These are phyloP conservation scores for Cryptococcus maquisensis DNA, from an alignment of 1,284 basidiomycete species.

Conservation along the genomic window DNA sequence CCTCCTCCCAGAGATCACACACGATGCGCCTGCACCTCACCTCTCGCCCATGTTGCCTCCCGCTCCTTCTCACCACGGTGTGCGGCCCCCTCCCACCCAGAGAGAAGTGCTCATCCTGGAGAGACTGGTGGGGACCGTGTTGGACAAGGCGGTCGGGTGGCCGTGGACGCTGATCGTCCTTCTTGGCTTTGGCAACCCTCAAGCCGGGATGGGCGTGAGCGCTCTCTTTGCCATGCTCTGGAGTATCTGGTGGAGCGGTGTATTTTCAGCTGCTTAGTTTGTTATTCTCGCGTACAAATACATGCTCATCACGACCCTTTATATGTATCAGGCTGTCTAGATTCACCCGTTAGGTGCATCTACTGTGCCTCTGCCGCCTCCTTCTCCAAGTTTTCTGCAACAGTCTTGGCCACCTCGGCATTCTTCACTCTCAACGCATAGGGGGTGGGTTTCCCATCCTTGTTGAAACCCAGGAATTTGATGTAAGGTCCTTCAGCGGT, in stretches of 20 bases:
- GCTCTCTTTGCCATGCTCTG: slow-evolving; percentile 43
- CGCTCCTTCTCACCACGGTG: slow-evolving; percentile 24
- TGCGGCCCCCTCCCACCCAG: slow-evolving; percentile 22
- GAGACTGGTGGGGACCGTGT: slow-evolving; percentile 24
- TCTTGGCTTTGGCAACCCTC: slow-evolving; percentile 38
- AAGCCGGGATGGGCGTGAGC: slow-evolving; percentile 38
- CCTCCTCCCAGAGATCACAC: slow-evolving; percentile 25
- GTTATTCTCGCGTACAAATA: background rate
- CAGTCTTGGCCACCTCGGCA: slow-evolving; percentile 57
- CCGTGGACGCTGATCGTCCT: slow-evolving; percentile 40
- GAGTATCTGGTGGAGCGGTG: slow-evolving; percentile 42
- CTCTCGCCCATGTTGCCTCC: slow-evolving; percentile 31
- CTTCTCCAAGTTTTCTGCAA: slow-evolving; percentile 61
- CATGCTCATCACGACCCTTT: background rate
- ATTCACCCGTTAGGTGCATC: background rate
- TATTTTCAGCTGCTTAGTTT: slow-evolving; percentile 19
- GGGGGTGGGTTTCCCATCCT: slow-evolving; percentile 54
- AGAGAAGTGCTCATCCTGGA: slow-evolving; percentile 27
- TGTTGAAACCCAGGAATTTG: slow-evolving; percentile 37
- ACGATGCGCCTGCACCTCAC: slow-evolving; percentile 25
- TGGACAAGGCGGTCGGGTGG: slow-evolving; percentile 40
- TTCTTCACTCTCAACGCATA: slow-evolving; percentile 64
- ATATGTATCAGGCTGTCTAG: background rate
- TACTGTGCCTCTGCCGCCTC: slow-evolving; percentile 52
- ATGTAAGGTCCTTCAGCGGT: slow-evolving; percentile 23